Base-by-base conservation (phyloP, 192 early-diverging fungal species). In the Oehlia diaphana region DNA sequence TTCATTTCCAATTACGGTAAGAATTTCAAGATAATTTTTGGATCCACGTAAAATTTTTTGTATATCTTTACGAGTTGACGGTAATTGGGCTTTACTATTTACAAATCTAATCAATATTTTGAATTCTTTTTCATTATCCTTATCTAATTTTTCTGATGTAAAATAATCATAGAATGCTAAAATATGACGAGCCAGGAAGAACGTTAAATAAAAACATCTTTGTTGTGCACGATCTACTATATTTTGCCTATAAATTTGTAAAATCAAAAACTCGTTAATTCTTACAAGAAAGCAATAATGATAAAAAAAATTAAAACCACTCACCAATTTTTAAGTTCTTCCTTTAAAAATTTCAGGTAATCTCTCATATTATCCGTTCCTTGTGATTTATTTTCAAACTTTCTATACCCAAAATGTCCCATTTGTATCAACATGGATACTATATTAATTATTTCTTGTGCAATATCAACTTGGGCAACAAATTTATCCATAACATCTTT, bases 381-480 rank as follows among this genome's bases (percentile, higher is more conserved):
- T 12, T 9, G 12, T 23, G 58, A 47, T 7, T 14, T 23, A 6
- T 53, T 26, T 21, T 75, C 16, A 70, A 77, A 81, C 37, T 37
- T 26, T 28, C 76, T 50, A 77, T 81, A 81, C 21, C 16, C 42
- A 77, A 81, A 81, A 63, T 81, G 80, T 4, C 80, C 80, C 35
- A 77, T 64, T 62, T 77, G 42, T 9, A 81, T 81, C 9, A 81
- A 58, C 31, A 39, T 77, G n/a, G 75, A 23, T 5, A 33, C 74
- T 13, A 81, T 19, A 42, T 35, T 58, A 37, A 68, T 35, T n/a
- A 81, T 81, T 28, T 81, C 63, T 14, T 77, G 67, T 28, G 28
- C 66, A 9, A 77, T n/a, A 72, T 81, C 80, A 33, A 81, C 80
- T 35, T 81, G 74, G 49, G 2, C 35, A 26, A 81, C 74, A 77